Evolutionary conservation across 2,329 filamentous ascomycete species (phyloP), one percentile per base, ranked within the genome.

Genomic region (Colletotrichum truncatum): DNA sequence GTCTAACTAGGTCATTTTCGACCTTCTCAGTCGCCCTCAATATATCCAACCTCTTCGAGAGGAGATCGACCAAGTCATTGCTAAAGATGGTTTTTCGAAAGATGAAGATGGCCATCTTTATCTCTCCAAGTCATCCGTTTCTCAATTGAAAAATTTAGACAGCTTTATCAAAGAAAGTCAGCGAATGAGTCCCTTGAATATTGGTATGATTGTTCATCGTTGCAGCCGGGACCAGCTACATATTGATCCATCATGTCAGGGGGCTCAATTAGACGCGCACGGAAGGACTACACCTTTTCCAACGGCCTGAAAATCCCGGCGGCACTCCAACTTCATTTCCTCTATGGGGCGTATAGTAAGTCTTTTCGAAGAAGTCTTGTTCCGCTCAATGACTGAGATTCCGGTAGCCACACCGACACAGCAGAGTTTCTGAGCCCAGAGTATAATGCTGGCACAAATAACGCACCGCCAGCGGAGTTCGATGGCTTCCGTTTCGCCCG

Each of bases 131-230:
- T 71, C 71, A 1, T 68, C 77, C n/a, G n/a, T n/a, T n/a, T 0
- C 65, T 82, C 3, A 75, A 75, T 68, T 80, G 41, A 77, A 76
- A 70, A 80, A 80, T 65, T 71, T 80, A 63, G 78, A 80, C 53
- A 80, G 77, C 62, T 80, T 79, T 68, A 75, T 80, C 53, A 78
- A 77, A 58, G 78, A 80, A 55, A 75, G 75, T 2, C 74, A 76
- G 41, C 72, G 78, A 4, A 61, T 75, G 41, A 73, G 75, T 49
- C 76, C 77, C 2, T 67, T 71, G 3, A 64, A 45, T 41, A 36
- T 61, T 43, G 62, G 62, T 64, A 54, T 2, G 46, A 11, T n/a
- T n/a, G n/a, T n/a, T n/a, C n/a, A n/a, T n/a, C 7, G n/a, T 16
- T 12, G 3, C 4, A 12, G 4, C 16, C 12, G 18, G 16, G n/a